These are phyloP conservation scores for Plasmodium relictum DNA, from an alignment of 169 alveolate genomes.

Conservation along the genomic window DNA sequence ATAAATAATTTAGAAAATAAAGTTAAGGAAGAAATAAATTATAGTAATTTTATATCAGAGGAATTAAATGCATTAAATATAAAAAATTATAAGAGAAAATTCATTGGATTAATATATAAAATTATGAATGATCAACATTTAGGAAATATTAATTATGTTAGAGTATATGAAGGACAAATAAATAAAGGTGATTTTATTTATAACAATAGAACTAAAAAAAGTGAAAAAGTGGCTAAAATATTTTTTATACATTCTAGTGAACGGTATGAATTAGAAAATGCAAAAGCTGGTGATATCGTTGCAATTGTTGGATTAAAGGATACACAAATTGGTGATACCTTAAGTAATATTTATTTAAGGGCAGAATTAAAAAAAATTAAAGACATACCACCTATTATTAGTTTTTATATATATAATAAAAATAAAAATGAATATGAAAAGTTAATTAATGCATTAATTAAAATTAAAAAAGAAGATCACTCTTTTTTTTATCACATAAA, in stretches of 20 bases:
- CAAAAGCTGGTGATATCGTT: slow-evolving; percentile 88
- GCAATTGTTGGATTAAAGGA: slow-evolving; percentile 89
- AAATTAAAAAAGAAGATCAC: slow-evolving; percentile 89
- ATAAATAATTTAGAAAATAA: not conserved
- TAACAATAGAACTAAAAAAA: slow-evolving; percentile 85
- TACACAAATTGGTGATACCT: slow-evolving; percentile 91
- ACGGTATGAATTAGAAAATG: slow-evolving; percentile 84
- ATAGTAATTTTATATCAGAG: slow-evolving; percentile 24
- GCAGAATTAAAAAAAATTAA: slow-evolving; percentile 87
- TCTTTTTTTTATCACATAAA: slow-evolving; percentile 83
- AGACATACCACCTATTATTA: slow-evolving; percentile 90
- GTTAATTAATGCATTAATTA: slow-evolving; percentile 85
- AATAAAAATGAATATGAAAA: slow-evolving; percentile 85
- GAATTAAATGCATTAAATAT: slow-evolving; percentile 53
- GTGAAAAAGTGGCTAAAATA: slow-evolving; percentile 88
- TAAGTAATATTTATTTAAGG: slow-evolving; percentile 80
- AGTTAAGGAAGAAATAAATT: slow-evolving; percentile 15
- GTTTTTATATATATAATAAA: slow-evolving; percentile 83
- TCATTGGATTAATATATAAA: slow-evolving; percentile 58
- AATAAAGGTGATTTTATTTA: slow-evolving; percentile 83
- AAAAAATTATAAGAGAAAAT: slow-evolving; percentile 65
- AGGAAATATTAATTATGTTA: slow-evolving; percentile 84
- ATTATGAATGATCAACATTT: slow-evolving; percentile 82
- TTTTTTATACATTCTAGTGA: slow-evolving; percentile 90
- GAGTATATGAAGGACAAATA: slow-evolving; percentile 88